Base-by-base conservation (phyloP, 23 red algal genomes). In the Gracilaria caudata region DNA sequence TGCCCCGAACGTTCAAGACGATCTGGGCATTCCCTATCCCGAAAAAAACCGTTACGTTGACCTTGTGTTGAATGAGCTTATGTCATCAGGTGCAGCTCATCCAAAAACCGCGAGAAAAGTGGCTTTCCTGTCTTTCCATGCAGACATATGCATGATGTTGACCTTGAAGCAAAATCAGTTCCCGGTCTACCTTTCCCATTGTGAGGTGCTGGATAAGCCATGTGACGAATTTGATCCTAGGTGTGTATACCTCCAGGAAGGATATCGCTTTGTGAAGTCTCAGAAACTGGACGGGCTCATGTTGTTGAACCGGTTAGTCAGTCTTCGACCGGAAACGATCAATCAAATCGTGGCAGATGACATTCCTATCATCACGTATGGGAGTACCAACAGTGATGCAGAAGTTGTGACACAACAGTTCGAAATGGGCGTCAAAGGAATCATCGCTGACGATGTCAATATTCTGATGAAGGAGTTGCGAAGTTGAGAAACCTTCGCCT, bases 401-500 rank as follows among this genome's bases (percentile, higher is more conserved):
- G 57, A 78, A 17, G 47, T 86, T 23, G 96, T 92, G 38, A 41
- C 24, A 35, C 39, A 76, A 11, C 92, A 94, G 77, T 79, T 98
- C 24, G 19, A 21, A 37, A 79, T 57, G 71, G 90, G 90, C 17
- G 89, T 98, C 60, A 91, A 91, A 68, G 96, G 92, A 7, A 43
- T 98, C 10, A 98, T 98, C 66, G 92, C 96, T 6, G 96, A 98
- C 64, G 91, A 95, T 32, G 89, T 98, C 6, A 77, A 84, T 41
- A 53, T 43, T n/a, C 66, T 98, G 6, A 66, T 80, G 9, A 74
- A 78, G 78, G 47, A 87, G 19, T 24, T 75, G 70, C 10, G 25
- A 47, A 29, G 13, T 65, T 94, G 59, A 73, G 30, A 33, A 17
- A 29, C 0, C 7, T 30, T 30, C 30, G 2, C 11, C 14, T 16